Conservation (phyloP, 2,329 filamentous ascomycete genomes). For the Calonectria henricotiae region DNA sequence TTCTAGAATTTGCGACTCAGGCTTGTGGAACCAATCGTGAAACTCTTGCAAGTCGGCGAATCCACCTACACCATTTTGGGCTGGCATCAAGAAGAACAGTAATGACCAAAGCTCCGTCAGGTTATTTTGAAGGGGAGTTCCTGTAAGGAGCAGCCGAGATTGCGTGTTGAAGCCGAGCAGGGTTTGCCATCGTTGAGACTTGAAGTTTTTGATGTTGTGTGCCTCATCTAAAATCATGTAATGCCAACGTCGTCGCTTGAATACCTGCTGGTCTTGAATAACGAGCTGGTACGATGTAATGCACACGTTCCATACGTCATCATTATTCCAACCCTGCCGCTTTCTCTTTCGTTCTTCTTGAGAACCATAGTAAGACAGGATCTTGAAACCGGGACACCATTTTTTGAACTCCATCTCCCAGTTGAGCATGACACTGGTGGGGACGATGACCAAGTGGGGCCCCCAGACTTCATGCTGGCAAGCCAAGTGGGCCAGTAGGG, state of each 20-base stretch:
- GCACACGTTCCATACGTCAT: slow-evolving; percentile 96
- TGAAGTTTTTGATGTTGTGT: slow-evolving; percentile 99
- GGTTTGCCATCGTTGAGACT: slow-evolving; percentile 96
- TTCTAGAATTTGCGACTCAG: slow-evolving; percentile 95
- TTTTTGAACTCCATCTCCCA: slow-evolving; percentile 99
- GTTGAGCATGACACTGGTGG: slow-evolving; percentile 98
- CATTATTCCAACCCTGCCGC: slow-evolving; percentile 92
- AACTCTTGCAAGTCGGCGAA: slow-evolving; percentile 98
- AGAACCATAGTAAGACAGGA: slow-evolving; percentile 95
- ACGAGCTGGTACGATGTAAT: slow-evolving; percentile 99
- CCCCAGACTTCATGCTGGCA: slow-evolving; percentile 95
- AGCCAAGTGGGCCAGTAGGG: slow-evolving; percentile 91
- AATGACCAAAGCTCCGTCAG: slow-evolving; percentile 97
- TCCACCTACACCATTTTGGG: slow-evolving; percentile 87
- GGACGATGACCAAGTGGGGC: slow-evolving; percentile 94
- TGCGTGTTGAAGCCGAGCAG: slow-evolving; percentile 94
- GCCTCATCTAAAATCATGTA: slow-evolving; percentile 99
- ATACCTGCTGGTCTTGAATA: slow-evolving; percentile 92
- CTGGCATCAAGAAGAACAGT: slow-evolving; percentile 96
- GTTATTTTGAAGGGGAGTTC: slow-evolving; percentile 97
- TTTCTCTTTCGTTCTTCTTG: slow-evolving; percentile 94
- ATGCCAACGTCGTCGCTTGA: slow-evolving; percentile 94
- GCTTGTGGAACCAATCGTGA: slow-evolving; percentile 94
- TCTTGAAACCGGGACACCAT: slow-evolving; percentile 98
- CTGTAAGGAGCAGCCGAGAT: slow-evolving; percentile 89